A percentile compares a stretch with the other conserved stretches of the same genome.
Conservation (phyloP, 768 basidiomycete genomes). For the Boletus rufocinnamomeus region DNA sequence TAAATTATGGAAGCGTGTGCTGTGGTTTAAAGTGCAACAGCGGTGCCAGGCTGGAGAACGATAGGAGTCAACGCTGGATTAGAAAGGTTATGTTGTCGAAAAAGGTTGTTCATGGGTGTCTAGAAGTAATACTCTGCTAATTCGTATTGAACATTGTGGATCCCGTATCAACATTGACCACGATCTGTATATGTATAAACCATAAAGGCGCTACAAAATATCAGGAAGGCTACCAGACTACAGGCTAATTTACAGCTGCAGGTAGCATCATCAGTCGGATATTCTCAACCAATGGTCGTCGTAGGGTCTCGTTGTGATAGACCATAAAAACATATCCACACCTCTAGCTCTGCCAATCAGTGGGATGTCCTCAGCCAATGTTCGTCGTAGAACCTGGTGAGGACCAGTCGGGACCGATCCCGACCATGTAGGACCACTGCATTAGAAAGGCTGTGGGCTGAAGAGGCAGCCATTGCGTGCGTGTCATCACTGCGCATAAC, state of each 20-base stretch:
- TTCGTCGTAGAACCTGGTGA: not conserved
- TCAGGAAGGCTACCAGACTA: not conserved
- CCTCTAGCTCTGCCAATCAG: too few species aligned
- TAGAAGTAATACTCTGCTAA: too few species aligned
- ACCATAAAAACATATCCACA: not conserved
- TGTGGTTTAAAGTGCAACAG: too few species aligned
- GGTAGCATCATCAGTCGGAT: not conserved
- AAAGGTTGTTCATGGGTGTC: not conserved
- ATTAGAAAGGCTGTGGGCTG: not conserved
- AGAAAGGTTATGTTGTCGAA: not conserved
- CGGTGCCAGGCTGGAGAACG: not conserved
- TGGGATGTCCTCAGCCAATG: too few species aligned
- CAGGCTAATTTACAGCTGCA: not conserved
- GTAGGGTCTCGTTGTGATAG: not conserved
- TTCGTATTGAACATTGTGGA: not conserved
- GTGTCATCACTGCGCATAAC: conserved; percentile 33
- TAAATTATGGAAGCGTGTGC: too few species aligned
- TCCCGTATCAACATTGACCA: not conserved
- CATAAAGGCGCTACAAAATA: too few species aligned
- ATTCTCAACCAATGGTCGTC: not conserved
- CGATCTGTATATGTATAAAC: too few species aligned
- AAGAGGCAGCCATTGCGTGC: not conserved
- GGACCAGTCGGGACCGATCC: too few species aligned
- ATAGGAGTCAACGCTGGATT: not conserved
- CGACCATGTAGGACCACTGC: not conserved